A percentile compares a stretch with the other conserved stretches of the same genome.
These are phyloP conservation scores for Candida railenensis DNA, from an alignment of 805 yeast genomes.

Conservation along the genomic window DNA sequence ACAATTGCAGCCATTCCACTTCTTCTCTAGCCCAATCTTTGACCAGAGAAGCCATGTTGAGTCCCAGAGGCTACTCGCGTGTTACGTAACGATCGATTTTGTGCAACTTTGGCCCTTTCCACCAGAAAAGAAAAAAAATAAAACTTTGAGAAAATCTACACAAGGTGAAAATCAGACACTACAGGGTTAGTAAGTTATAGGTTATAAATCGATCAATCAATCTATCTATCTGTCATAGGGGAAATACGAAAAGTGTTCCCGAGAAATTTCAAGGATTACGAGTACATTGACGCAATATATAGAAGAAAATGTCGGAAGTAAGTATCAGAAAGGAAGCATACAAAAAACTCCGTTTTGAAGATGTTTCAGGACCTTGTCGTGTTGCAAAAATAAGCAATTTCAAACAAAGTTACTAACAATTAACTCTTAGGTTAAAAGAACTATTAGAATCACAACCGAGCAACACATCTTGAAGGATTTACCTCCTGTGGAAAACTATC, in stretches of 20 bases:
- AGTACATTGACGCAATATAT: not conserved
- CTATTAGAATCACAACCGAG: slow-evolving; percentile 80
- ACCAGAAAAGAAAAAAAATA: not conserved
- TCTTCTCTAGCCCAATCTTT: not conserved
- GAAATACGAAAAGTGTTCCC: too few relatives aligned
- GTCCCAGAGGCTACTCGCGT: too few relatives aligned
- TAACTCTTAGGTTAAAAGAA: slow-evolving; percentile 65
- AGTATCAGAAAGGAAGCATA: not conserved
- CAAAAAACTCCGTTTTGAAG: not conserved
- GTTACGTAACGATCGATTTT: too few relatives aligned
- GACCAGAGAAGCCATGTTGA: too few relatives aligned
- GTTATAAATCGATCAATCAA: not conserved
- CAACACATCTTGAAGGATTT: slow-evolving; percentile 80
- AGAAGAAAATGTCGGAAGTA: slow-evolving; percentile 1
- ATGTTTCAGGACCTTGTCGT: not conserved
- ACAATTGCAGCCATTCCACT: not conserved
- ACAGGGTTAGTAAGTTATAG: too few relatives aligned
- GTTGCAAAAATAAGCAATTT: not conserved
- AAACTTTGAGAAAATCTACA: not conserved
- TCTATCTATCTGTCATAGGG: not conserved
- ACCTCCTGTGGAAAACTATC: slow-evolving; percentile 86
- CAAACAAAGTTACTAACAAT: not conserved
- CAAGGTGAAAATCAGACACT: not conserved
- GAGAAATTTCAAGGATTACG: too few relatives aligned
- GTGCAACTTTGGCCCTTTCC: not conserved